phyloP scores from a whole-genome alignment of 116 monocot species.

The Phalaenopsis hybrid region DNA sequence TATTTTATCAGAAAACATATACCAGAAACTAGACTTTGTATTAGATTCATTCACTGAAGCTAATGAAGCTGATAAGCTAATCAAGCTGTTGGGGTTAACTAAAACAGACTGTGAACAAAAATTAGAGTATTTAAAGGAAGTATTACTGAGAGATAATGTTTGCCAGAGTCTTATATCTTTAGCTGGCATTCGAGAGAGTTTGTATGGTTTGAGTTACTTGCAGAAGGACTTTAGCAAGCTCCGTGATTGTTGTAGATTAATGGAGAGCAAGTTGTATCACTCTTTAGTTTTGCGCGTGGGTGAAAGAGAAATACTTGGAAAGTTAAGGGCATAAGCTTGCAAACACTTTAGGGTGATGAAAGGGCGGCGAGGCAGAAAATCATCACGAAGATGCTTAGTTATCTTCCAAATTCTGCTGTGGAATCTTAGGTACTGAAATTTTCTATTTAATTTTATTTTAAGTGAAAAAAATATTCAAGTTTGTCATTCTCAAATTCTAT shows the following conservation, averaged over 20 bases:
- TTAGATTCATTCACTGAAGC: constrained; percentile 20
- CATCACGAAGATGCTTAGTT: neutral
- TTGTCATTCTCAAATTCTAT: too few relatives aligned
- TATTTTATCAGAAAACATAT: constrained; percentile 36
- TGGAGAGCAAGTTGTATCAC: constrained; percentile 67
- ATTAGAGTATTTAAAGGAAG: constrained; percentile 22
- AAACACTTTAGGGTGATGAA: constrained; percentile 23
- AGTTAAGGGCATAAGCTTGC: constrained; percentile 47
- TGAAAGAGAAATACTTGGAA: constrained; percentile 67
- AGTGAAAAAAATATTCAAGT: too few relatives aligned
- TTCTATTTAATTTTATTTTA: too few relatives aligned
- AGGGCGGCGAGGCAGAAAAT: constrained; percentile 9
- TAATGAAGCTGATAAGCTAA: constrained; percentile 24
- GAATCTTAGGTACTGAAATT: too few relatives aligned
- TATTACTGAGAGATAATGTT: constrained; percentile 43
- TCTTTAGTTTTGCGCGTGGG: constrained; percentile 61
- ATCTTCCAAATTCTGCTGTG: neutral
- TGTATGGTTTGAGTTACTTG: constrained; percentile 53
- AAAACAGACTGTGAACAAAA: constrained; percentile 9
- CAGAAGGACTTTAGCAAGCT: constrained; percentile 45
- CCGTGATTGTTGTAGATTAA: constrained; percentile 31
- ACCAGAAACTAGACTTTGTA: constrained; percentile 29
- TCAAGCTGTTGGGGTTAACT: constrained; percentile 21
- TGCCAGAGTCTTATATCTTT: constrained; percentile 40
- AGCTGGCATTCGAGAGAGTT: constrained; percentile 64